These are phyloP conservation scores for Chrysanthemum makinoi DNA, from an alignment of 129 eudicot species.

Conservation along the genomic window DNA sequence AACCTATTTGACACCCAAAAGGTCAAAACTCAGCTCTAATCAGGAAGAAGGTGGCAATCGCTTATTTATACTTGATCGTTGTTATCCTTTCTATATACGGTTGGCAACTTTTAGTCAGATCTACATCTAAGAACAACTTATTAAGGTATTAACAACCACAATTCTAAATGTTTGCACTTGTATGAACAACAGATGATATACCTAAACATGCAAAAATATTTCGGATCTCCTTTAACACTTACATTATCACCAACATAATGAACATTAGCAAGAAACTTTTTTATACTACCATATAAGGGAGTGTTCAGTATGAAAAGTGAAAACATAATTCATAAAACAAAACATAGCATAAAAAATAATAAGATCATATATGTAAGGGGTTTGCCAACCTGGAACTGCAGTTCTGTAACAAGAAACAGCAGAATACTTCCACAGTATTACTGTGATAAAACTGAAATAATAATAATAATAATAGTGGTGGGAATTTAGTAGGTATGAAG, in stretches of 20 bases:
- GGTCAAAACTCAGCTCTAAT: conserved; percentile 12
- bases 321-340: not conserved
- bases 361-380: not conserved
- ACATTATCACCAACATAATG: not conserved
- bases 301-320: not conserved
- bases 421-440: not conserved
- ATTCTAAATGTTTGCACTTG: not conserved
- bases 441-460: not conserved
- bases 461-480: conserved; percentile 2
- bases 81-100: not conserved
- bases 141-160: conserved; percentile 1
- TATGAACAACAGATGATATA: no score
- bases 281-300: not conserved
- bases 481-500: conserved; percentile 21
- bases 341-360: not conserved
- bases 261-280: no score
- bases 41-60: not conserved
- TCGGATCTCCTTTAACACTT: not conserved
- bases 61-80: not conserved
- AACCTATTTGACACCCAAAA: not conserved
- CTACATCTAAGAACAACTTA: not conserved
- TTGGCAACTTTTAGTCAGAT: not conserved
- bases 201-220: not conserved
- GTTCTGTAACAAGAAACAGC: conserved; percentile 9
- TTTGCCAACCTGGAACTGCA: conserved; percentile 24